Evolutionary conservation across 2,329 filamentous ascomycete genomes (phyloP), one percentile per base, ranked within the genome.

Genomic region (Xylaria sp.): DNA sequence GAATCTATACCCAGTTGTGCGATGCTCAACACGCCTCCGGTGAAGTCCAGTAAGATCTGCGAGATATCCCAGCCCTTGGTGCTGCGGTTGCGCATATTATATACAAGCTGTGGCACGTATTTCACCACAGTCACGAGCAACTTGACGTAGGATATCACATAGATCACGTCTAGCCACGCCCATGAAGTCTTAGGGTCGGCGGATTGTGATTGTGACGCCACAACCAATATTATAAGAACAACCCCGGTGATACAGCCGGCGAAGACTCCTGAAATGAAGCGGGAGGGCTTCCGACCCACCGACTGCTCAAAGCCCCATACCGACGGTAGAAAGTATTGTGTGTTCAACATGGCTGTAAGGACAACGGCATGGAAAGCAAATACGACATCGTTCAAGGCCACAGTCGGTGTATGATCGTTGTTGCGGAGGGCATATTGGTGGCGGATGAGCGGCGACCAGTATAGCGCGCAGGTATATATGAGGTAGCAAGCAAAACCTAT

Each of bases 61-160:
- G 80, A 80, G 67, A 97, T 97, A 70, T 87, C 90, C 93, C 94
- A 98, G 37, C 95, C 95, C 19, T 84, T 78, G 0, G 95, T 98
- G 58, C 91, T 96, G 73, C 89, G 85, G 71, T 94, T 92, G 70
- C 88, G 87, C 74, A 90, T 93, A 79, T 98, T 98, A 69, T 90
- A 83, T 71, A 90, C 82, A 37, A 91, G 87, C 80, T 97, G 93
- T 4, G 95, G 95, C 47, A 92, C 88, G 77, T 97, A 98, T 79
- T 99, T 99, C 77, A 96, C 85, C 25, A 97, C 79, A 0, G 94
- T 97, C 67, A 96, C 86, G 56, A 93, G 76, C 33, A 99, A 82
- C 79, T 99, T 99, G 73, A 96, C 89, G 74, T 96, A 96, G 41
- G 91, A 92, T 31, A 96, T 79, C 11, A 90, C 85, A 72, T 88